Evolutionary conservation across 352 stramenopile species (phyloP).

Genomic region (Pythium plurisporium): DNA sequence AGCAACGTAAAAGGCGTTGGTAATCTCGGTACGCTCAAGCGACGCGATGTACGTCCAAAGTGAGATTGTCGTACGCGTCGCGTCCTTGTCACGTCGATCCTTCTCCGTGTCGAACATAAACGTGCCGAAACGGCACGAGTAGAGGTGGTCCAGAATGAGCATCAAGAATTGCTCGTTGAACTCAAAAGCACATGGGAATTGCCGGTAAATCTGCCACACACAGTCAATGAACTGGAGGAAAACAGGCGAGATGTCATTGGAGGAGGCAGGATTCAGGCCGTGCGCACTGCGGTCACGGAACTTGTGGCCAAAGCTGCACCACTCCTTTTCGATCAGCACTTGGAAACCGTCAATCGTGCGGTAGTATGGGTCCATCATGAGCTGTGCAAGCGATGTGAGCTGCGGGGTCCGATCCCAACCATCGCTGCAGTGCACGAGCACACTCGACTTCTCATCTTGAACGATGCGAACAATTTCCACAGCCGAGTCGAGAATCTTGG

Average conservation of each 20-base stretch:
- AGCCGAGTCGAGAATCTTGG: constrained; percentile 90
- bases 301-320: constrained; percentile 98
- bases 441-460: constrained; percentile 90
- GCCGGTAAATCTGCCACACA: constrained; percentile 95
- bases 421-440: constrained; percentile 98
- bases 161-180: constrained; percentile 94
- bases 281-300: constrained; percentile 94
- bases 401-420: constrained; percentile 99
- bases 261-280: constrained; percentile 74
- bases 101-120: constrained; percentile 98
- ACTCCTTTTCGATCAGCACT: constrained; percentile 98
- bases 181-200: constrained; percentile 96
- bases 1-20: constrained; percentile 72
- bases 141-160: constrained; percentile 93
- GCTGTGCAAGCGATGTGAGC: constrained; percentile 92
- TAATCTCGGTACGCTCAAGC: constrained; percentile 52
- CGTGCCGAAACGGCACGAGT: constrained; percentile 96
- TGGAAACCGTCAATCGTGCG: constrained; percentile 96
- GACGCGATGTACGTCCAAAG: constrained; percentile 76
- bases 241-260: constrained; percentile 96
- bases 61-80: constrained; percentile 50
- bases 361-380: constrained; percentile 98
- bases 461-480: constrained; percentile 92
- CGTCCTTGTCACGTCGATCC: constrained; percentile 49
- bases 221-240: constrained; percentile 99